phyloP scores from a whole-genome alignment of 2,329 filamentous ascomycete species.

The Purpureocillium takamizusanense region DNA sequence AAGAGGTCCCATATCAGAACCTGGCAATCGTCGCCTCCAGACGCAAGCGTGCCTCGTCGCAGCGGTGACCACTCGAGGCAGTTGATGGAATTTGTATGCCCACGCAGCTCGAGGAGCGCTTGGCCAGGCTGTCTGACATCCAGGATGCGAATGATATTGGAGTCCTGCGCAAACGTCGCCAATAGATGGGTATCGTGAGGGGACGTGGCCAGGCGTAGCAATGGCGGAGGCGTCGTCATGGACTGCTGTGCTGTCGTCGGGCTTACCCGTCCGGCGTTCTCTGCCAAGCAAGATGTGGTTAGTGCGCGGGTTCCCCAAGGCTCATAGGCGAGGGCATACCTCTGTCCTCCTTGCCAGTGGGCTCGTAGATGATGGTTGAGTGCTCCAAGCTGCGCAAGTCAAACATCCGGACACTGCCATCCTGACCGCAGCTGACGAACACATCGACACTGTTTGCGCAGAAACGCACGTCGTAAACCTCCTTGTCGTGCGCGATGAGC shows the following conservation, averaged over 20 bases:
- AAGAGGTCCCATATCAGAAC: conserved; percentile 92
- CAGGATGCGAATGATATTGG: conserved; percentile 83
- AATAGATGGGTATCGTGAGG: conserved; percentile 92
- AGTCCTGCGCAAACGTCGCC: conserved; percentile 94
- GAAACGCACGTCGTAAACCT: conserved; percentile 97
- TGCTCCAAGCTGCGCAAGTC: conserved; percentile 93
- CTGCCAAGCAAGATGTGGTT: conserved; percentile 35
- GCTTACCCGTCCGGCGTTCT: conserved; percentile 52
- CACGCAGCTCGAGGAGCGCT: conserved; percentile 84
- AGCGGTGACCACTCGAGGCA: conserved; percentile 93
- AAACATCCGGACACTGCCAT: conserved; percentile 98
- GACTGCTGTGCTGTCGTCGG: conserved; percentile 70
- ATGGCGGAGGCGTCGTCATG: conserved; percentile 65
- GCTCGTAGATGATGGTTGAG: conserved; percentile 98
- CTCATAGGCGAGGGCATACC: conserved; percentile 35
- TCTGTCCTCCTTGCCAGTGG: conserved; percentile 73
- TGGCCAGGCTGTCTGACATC: conserved; percentile 95
- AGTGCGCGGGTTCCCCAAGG: conserved; percentile 6
- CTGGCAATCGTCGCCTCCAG: conserved; percentile 83
- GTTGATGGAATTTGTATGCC: conserved; percentile 78
- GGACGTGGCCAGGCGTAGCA: conserved; percentile 77
- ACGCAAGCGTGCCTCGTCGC: conserved; percentile 79
- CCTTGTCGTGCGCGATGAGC: conserved; percentile 96
- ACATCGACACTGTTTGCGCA: conserved; percentile 98
- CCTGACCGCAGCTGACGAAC: conserved; percentile 94